phyloP scores from a whole-genome alignment of 352 stramenopile genomes.

The Phytophthora sp. region DNA sequence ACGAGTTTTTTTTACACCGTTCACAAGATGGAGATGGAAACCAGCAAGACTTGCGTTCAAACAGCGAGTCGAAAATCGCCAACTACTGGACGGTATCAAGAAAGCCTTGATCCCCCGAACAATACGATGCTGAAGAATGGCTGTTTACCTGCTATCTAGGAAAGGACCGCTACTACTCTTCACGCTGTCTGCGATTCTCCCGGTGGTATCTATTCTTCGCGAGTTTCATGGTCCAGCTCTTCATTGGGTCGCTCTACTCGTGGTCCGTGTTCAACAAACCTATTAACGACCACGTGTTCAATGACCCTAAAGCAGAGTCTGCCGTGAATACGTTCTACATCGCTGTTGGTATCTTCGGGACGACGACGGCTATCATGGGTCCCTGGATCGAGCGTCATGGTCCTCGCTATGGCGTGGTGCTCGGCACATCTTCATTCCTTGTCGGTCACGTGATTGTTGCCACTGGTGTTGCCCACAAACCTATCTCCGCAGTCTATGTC shows the following conservation, averaged over 20 bases:
- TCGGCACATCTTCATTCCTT: conserved; percentile 59
- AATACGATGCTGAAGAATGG: conserved; percentile 70
- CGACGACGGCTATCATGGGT: conserved; percentile 71
- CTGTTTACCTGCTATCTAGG: conserved; percentile 64
- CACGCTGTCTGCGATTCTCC: conserved; percentile 48
- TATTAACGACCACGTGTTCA: conserved; percentile 58
- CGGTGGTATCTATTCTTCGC: conserved; percentile 74
- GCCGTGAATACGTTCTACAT: conserved; percentile 79
- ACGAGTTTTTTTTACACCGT: no score
- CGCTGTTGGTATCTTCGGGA: conserved; percentile 65
- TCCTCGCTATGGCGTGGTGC: conserved; percentile 52
- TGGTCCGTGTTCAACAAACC: conserved; percentile 81
- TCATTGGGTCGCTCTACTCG: conserved; percentile 72
- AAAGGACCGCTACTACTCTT: conserved; percentile 60
- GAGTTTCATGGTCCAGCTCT: conserved; percentile 73
- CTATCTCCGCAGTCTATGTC: conserved; percentile 56
- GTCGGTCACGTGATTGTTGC: conserved; percentile 50
- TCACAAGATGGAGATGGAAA: conserved; percentile 7
- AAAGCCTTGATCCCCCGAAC: conserved; percentile 53
- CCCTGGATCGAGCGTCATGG: conserved; percentile 75
- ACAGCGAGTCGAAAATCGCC: conserved; percentile 23
- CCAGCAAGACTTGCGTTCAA: conserved; percentile 24
- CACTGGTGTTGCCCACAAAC: conserved; percentile 53
- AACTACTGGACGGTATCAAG: conserved; percentile 59
- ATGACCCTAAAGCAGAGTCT: conserved; percentile 46